phyloP scores from a whole-genome alignment of 169 alveolate genomes.

The Cryptosporidium ubiquitum region DNA sequence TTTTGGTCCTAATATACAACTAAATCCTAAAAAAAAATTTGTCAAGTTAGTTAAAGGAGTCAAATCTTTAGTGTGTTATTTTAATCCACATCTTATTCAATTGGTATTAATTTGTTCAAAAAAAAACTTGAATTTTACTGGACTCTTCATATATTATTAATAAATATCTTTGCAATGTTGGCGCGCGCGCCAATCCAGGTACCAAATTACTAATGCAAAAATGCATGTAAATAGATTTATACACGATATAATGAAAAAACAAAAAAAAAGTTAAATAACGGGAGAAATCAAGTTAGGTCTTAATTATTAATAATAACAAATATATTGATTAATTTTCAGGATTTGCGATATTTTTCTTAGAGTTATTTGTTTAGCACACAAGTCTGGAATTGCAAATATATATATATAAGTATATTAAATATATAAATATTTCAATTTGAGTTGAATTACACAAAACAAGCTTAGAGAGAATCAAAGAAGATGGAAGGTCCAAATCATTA shows the following conservation, averaged over 20 bases:
- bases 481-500: conserved; percentile 26
- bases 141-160: neutral
- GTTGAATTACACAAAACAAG: too few species aligned
- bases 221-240: conserved; percentile 32
- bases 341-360: neutral
- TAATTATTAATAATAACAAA: too few species aligned
- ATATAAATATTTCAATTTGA: too few species aligned
- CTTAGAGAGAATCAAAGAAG: neutral
- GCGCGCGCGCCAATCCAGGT: conserved; percentile 9
- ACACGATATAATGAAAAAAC: neutral
- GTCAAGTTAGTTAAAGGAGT: too few species aligned
- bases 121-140: too few species aligned
- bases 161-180: neutral
- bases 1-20: too few species aligned
- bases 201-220: neutral
- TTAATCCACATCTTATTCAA: too few species aligned
- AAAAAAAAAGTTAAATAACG: too few species aligned
- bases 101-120: too few species aligned
- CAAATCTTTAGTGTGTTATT: too few species aligned
- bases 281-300: neutral
- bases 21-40: too few species aligned
- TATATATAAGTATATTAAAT: too few species aligned
- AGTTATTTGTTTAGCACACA: neutral
- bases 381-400: neutral
- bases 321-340: neutral